Evolutionary conservation across 2,329 filamentous ascomycete species (phyloP).

Genomic region (Penicillium sp.): DNA sequence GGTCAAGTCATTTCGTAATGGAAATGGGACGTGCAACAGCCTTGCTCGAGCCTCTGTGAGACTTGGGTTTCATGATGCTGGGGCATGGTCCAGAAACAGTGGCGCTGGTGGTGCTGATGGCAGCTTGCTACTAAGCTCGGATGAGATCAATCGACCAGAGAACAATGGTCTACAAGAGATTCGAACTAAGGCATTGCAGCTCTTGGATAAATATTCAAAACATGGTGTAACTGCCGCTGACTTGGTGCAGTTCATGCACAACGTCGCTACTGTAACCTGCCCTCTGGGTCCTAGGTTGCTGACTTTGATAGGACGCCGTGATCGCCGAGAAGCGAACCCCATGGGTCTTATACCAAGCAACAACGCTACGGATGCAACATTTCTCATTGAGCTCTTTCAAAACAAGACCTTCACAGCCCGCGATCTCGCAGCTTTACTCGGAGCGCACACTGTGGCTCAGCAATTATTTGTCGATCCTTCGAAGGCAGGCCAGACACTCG

Average conservation of each 20-base stretch:
- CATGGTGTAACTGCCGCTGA: background rate
- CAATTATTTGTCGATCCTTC: background rate
- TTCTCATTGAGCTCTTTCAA: background rate
- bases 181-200: background rate
- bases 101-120: background rate
- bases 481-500: background rate
- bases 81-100: background rate
- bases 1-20: background rate
- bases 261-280: background rate
- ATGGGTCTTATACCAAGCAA: background rate
- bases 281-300: background rate
- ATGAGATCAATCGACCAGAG: background rate
- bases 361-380: background rate
- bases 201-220: background rate
- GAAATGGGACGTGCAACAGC: background rate
- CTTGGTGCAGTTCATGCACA: background rate
- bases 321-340: background rate
- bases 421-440: background rate
- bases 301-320: background rate
- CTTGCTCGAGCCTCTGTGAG: background rate
- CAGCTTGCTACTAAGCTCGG: background rate
- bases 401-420: background rate
- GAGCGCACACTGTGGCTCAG: background rate
- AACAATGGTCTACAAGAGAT: background rate
- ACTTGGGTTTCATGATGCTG: background rate